Base-by-base conservation (phyloP, 2,329 filamentous ascomycete species). In the Beauveria australis region DNA sequence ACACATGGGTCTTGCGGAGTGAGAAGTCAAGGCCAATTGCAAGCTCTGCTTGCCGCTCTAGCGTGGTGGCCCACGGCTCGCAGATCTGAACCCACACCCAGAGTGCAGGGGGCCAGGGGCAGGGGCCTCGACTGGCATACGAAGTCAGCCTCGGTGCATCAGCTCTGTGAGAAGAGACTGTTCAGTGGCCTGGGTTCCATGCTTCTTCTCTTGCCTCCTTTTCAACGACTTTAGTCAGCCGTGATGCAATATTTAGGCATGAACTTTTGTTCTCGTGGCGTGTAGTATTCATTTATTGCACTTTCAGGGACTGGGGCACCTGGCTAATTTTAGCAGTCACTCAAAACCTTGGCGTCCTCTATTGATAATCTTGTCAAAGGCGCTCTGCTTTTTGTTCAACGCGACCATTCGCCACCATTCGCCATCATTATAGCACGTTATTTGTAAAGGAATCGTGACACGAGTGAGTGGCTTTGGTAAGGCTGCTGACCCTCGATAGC, bases 231-330 rank as follows among this genome's bases (percentile, higher is more conserved):
- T 3, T 26, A 24, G 44, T 47, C 44, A 47, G 44, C 44, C 24
- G 6, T 47, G 19, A 47, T 47, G 22, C 16, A 47, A 16, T 14
- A n/a, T n/a, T n/a, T n/a, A 22, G 22, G 44, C 24, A 48, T 37
- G 54, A 40, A 57, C 54, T 57, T 57, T 57, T 57, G 54, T 48
- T 22, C 14, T 18, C 44, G 54, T 57, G 54, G 54, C 54, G 54
- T 48, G 54, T 19, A 40, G 54, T 48, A 48, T 26, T 54, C 33
- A 16, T 44, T 30, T 33, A 53, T 19, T 33, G n/a, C 28, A 44
- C 10, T 24, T 8, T 56, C 53, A 22, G 43, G 51, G 12, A 37
- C 33, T 41, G 51, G 43, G 28, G 41, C 41, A 28, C 9, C 16
- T 18, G n/a, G 26, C 54, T 57, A 57, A 57, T 48, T 57, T 56